phyloP scores from a whole-genome alignment of 2,329 filamentous ascomycete species.

The Penicillium sp. region DNA sequence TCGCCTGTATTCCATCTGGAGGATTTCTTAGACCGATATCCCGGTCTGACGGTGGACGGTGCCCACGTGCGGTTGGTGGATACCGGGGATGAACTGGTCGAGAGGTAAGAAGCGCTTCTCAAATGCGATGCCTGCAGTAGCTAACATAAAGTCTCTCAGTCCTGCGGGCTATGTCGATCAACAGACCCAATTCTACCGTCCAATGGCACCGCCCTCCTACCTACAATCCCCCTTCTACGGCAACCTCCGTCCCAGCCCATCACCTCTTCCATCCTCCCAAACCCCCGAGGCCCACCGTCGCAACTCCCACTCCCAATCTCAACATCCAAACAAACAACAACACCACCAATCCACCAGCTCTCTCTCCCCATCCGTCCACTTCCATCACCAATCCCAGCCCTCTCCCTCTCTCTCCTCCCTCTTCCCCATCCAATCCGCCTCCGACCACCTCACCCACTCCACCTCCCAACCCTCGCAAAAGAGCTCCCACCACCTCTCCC shows the following conservation, averaged over 20 bases:
- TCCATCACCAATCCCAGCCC: constrained; percentile 20
- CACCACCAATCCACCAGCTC: constrained; percentile 9
- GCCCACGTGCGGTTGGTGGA: constrained; percentile 74
- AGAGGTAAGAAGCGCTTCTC: constrained; percentile 16
- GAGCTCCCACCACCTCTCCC: constrained; percentile 25
- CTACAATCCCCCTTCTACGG: constrained; percentile 21
- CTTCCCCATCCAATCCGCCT: constrained; percentile 17
- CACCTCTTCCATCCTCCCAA: constrained; percentile 14
- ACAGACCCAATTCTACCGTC: constrained; percentile 27
- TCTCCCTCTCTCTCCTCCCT: constrained; percentile 24
- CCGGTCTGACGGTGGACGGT: constrained; percentile 71
- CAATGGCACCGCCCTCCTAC: constrained; percentile 22
- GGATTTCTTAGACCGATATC: constrained; percentile 85
- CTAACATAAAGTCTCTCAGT: constrained; percentile 12
- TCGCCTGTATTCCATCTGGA: constrained; percentile 81
- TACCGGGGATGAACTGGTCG: constrained; percentile 57
- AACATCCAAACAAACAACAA: constrained; percentile 3
- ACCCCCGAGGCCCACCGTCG: constrained; percentile 18
- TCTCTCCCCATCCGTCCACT: constrained; percentile 23
- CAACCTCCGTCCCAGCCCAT: constrained; percentile 12
- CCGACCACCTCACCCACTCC: constrained; percentile 19
- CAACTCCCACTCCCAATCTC: constrained; percentile 14
- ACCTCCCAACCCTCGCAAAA: constrained; percentile 29
- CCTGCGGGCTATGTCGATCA: constrained; percentile 19
- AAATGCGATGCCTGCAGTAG: neutral